Percentiles rank a stretch among this genome's conserved stretches.
Conservation (phyloP, 2,329 filamentous ascomycete genomes). For the Diaporthe batatas region DNA sequence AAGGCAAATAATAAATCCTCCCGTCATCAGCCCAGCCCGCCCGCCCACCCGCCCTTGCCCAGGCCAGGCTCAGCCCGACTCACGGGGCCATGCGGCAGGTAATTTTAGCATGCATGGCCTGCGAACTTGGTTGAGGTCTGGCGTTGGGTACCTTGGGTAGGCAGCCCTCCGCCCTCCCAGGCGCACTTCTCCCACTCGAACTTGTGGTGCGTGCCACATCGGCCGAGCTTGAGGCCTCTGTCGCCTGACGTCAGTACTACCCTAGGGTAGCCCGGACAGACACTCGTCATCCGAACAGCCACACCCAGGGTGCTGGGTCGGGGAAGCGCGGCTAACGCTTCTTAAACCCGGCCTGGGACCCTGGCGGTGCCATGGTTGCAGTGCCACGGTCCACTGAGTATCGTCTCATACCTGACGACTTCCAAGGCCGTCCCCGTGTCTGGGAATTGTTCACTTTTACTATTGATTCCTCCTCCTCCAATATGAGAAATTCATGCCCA, state of each 20-base stretch:
- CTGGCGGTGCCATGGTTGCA: background rate
- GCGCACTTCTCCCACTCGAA: background rate
- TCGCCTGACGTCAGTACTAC: constrained; percentile 38
- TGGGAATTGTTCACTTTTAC: background rate
- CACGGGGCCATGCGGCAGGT: constrained; percentile 6
- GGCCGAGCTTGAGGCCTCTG: constrained; percentile 28
- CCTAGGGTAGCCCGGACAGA: constrained; percentile 7
- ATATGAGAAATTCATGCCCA: background rate
- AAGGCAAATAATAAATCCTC: constrained; percentile 18
- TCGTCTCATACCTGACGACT: background rate
- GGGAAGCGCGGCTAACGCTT: constrained; percentile 1
- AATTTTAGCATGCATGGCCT: constrained; percentile 17
- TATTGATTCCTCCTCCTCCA: background rate
- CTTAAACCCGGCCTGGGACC: constrained; percentile 9
- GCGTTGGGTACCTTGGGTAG: background rate
- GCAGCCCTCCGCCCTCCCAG: constrained; percentile 4
- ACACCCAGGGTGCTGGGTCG: background rate
- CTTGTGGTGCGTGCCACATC: constrained; percentile 2
- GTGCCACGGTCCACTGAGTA: background rate
- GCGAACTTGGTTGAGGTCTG: constrained; percentile 14
- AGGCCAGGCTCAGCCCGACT: constrained; percentile 11
- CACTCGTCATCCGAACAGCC: constrained; percentile 16
- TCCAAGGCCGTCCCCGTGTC: background rate
- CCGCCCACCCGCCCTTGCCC: constrained; percentile 13
- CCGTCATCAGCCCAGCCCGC: constrained; percentile 32